Percentiles rank a stretch among this genome's conserved stretches.
phyloP scores from a whole-genome alignment of 805 yeast species.

The Metschnikowia borealis region DNA sequence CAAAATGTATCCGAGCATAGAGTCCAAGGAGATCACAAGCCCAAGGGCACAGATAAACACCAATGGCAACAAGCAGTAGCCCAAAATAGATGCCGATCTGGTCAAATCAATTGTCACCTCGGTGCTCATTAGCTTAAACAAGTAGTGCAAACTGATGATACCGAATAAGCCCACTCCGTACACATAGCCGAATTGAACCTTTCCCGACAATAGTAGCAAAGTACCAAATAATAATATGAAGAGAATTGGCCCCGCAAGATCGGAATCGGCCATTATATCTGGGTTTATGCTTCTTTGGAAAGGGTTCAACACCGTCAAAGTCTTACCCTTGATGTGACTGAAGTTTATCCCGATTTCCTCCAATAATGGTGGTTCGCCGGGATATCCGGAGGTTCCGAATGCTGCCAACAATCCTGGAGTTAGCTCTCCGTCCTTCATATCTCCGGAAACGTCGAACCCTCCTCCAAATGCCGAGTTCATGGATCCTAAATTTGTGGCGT shows the following conservation, averaged over 20 bases:
- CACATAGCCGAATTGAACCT: slow-evolving; percentile 93
- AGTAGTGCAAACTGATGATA: slow-evolving; percentile 73
- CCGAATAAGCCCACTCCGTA: slow-evolving; percentile 96
- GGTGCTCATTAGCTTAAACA: slow-evolving; percentile 84
- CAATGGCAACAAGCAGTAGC: slow-evolving; percentile 88
- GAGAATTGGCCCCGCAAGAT: slow-evolving; percentile 90
- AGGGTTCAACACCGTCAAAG: slow-evolving; percentile 82
- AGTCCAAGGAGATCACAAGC: slow-evolving; percentile 65
- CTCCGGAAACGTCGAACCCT: slow-evolving; percentile 37
- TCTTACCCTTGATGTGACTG: slow-evolving; percentile 77
- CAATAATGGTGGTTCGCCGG: slow-evolving; percentile 89
- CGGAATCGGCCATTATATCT: slow-evolving; percentile 81
- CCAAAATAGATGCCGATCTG: slow-evolving; percentile 86
- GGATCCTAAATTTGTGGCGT: slow-evolving; percentile 28
- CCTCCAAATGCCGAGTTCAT: slow-evolving; percentile 38
- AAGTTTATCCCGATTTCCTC: slow-evolving; percentile 95
- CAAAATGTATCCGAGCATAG: slow-evolving; percentile 64
- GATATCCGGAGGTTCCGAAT: slow-evolving; percentile 86
- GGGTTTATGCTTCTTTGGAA: slow-evolving; percentile 55
- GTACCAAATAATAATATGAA: slow-evolving; percentile 87
- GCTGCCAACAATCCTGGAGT: slow-evolving; percentile 85
- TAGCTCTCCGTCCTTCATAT: slow-evolving; percentile 46
- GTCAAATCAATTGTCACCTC: slow-evolving; percentile 50
- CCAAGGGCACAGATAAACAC: slow-evolving; percentile 74
- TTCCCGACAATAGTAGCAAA: slow-evolving; percentile 78